These are phyloP conservation scores for Hippophae gyantsensis DNA, from an alignment of 306 rosid genomes.

Conservation along the genomic window DNA sequence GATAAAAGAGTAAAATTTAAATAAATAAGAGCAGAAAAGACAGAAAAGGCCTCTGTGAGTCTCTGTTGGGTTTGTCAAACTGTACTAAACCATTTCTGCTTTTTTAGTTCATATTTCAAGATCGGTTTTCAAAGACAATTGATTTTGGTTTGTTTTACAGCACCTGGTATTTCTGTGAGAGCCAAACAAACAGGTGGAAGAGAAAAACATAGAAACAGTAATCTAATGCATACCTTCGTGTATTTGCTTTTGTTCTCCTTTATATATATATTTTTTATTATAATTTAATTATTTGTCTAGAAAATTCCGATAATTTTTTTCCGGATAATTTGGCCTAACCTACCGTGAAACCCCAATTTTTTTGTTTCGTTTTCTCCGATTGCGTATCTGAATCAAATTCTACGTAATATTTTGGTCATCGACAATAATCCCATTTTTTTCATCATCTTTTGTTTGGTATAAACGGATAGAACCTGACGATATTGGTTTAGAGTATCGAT, in stretches of 20 bases:
- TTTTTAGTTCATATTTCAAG: neutral
- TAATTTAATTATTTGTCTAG: no score
- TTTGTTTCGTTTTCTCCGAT: no score
- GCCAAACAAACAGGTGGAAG: no score
- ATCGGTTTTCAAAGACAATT: conserved; percentile 14
- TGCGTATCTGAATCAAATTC: neutral
- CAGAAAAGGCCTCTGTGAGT: neutral
- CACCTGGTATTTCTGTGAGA: conserved; percentile 22
- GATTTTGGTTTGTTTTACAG: conserved; percentile 11
- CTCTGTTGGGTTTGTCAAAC: neutral
- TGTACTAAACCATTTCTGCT: neutral
- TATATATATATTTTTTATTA: no score
- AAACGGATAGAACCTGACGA: conserved; percentile 5
- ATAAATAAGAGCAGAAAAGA: neutral
- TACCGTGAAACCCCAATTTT: no score
- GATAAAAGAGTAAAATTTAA: neutral
- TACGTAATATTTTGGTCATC: neutral
- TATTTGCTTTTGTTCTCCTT: neutral
- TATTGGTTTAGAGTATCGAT: conserved; percentile 17
- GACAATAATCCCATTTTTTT: neutral
- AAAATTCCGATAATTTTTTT: no score
- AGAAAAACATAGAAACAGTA: conserved; percentile 2
- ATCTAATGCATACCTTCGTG: neutral
- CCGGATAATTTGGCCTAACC: no score
- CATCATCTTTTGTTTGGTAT: neutral